Evolutionary conservation across 208 protist species (phyloP).

Genomic region (Endotrypanum monterogeii): DNA sequence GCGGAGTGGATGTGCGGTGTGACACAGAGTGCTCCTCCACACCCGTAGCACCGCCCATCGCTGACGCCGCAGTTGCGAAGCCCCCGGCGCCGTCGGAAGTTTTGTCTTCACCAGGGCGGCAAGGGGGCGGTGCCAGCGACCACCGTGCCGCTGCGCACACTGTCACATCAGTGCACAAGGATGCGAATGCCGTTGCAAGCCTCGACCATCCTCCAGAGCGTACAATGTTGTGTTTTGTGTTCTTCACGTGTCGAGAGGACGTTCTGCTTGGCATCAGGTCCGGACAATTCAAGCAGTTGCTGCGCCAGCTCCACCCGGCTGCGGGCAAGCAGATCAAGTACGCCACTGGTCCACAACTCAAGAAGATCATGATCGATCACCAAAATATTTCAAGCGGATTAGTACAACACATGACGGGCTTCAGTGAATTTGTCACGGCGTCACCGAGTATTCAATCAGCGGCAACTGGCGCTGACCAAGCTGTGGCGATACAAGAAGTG

Average conservation of each 20-base stretch:
- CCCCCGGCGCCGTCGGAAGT: background rate
- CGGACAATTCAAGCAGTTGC: slow-evolving; percentile 30
- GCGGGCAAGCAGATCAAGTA: slow-evolving; percentile 63
- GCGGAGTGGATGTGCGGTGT: background rate
- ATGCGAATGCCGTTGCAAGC: background rate
- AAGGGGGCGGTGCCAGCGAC: background rate
- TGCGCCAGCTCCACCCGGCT: slow-evolving; percentile 36
- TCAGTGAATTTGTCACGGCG: background rate
- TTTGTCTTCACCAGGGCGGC: background rate
- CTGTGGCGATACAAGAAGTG: background rate
- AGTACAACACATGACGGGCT: slow-evolving; percentile 16
- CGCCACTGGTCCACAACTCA: slow-evolving; percentile 56
- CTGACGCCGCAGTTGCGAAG: background rate
- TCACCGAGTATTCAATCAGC: background rate
- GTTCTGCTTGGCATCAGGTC: slow-evolving; percentile 42
- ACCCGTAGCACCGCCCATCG: background rate
- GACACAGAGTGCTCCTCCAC: background rate
- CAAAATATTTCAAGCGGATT: slow-evolving; percentile 33
- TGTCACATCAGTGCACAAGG: background rate
- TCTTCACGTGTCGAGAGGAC: slow-evolving; percentile 69
- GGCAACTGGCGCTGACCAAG: background rate
- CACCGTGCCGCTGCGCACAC: background rate
- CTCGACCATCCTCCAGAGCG: too few species aligned
- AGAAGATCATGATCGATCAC: slow-evolving; percentile 28
- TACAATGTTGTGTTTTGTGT: slow-evolving; percentile 66